phyloP scores from a whole-genome alignment of 164 flowering plant species.

The Amborella trichopoda region DNA sequence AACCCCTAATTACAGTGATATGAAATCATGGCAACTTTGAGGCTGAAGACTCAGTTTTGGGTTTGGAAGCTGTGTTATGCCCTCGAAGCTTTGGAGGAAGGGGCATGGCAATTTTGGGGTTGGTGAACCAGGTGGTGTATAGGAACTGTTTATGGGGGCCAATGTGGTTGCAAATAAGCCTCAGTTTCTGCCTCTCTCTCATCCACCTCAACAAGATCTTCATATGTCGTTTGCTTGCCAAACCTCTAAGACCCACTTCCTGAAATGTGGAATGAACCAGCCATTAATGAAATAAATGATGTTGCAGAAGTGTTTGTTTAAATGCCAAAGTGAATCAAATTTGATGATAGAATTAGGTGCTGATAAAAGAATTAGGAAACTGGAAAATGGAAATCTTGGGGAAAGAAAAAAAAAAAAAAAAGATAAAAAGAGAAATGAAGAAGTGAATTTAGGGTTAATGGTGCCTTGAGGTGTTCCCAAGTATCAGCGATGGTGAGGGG shows the following conservation, averaged over 20 bases:
- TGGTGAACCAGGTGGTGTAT: constrained; percentile 87
- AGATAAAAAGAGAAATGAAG: neutral
- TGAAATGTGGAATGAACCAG: constrained; percentile 12
- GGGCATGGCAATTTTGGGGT: constrained; percentile 22
- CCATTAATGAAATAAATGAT: neutral
- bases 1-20: no score
- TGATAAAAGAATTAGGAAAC: no score
- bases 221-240: constrained; percentile 78
- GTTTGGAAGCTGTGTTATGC: no score
- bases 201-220: constrained; percentile 79
- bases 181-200: constrained; percentile 82
- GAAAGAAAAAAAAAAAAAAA: neutral
- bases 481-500: constrained; percentile 72
- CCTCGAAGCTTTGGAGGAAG: no score
- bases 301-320: no score
- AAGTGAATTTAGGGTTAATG: neutral
- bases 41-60: no score
- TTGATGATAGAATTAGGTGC: no score
- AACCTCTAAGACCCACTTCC: constrained; percentile 73
- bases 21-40: no score
- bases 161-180: constrained; percentile 71
- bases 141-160: constrained; percentile 82
- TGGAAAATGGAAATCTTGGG: no score
- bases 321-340: no score
- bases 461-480: constrained; percentile 73